phyloP scores from a whole-genome alignment of 495 filamentous ascomycete genomes.

The Penicillium pulvis region DNA sequence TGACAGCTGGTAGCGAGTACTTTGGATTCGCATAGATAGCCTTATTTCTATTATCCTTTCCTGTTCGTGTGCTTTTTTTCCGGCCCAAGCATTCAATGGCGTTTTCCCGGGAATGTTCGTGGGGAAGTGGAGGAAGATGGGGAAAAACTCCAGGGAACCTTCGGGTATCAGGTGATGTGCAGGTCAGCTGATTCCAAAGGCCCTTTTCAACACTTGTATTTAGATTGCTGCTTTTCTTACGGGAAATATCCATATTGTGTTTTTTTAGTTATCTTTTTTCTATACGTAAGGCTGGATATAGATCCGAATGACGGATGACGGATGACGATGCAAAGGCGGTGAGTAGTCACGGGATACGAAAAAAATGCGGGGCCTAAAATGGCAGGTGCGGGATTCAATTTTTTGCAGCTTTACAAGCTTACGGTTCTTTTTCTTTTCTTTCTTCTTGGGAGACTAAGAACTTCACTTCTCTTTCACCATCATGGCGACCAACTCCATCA shows the following conservation, averaged over 20 bases:
- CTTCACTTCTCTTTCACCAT: constrained; percentile 18
- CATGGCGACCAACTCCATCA: constrained; percentile 89
- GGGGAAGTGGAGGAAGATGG: constrained; percentile 16
- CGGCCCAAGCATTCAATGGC: constrained; percentile 51
- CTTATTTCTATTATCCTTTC: constrained; percentile 4
- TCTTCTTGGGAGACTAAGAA: constrained; percentile 8
- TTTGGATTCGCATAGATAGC: constrained; percentile 86
- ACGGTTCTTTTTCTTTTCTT: constrained; percentile 6
- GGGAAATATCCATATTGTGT: constrained; percentile 25
- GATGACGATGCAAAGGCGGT: constrained; percentile 16
- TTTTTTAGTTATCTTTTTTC: background rate
- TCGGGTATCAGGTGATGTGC: constrained; percentile 42
- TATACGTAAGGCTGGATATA: background rate
- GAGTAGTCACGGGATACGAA: constrained; percentile 39
- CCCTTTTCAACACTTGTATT: constrained; percentile 25
- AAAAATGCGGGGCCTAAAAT: constrained; percentile 33
- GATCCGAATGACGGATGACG: background rate
- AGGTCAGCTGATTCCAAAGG: constrained; percentile 35
- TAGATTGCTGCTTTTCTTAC: constrained; percentile 33
- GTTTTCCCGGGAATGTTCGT: constrained; percentile 32
- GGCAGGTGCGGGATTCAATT: constrained; percentile 26
- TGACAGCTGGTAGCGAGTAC: constrained; percentile 94
- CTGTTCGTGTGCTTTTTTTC: constrained; percentile 9
- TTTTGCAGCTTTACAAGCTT: constrained; percentile 15
- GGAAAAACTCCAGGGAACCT: constrained; percentile 18